Conservation (phyloP, 768 basidiomycete genomes). For the Mycena chlorophos region DNA sequence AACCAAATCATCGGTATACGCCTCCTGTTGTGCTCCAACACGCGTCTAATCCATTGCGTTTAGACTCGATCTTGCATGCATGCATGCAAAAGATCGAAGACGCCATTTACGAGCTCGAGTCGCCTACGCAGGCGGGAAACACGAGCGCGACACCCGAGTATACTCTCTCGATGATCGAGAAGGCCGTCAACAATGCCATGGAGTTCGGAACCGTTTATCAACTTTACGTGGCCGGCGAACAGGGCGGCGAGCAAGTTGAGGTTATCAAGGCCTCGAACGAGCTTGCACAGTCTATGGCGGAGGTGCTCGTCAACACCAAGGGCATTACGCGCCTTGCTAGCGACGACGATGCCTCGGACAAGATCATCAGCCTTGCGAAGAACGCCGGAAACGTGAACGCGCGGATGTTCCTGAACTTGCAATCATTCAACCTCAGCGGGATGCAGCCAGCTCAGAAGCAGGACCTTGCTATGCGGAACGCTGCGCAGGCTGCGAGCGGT, state of each 20-base stretch:
- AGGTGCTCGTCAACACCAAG: conserved; percentile 91
- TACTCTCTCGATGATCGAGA: conserved; percentile 97
- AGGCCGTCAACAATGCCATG: conserved; percentile 89
- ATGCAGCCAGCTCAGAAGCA: conserved; percentile 73
- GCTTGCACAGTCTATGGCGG: conserved; percentile 88
- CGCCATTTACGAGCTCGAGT: conserved; percentile 95
- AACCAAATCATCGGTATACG: conserved; percentile 88
- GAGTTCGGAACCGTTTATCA: conserved; percentile 96
- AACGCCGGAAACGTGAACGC: conserved; percentile 84
- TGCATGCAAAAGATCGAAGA: conserved; percentile 98
- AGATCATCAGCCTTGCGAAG: conserved; percentile 82
- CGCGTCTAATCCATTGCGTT: conserved; percentile 16
- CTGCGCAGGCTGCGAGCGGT: conserved; percentile 79
- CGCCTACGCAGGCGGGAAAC: conserved; percentile 92
- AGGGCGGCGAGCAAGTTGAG: conserved; percentile 92
- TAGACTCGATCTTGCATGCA: conserved; percentile 94
- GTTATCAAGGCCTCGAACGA: conserved; percentile 98
- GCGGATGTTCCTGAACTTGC: conserved; percentile 91
- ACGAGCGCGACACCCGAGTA: conserved; percentile 98
- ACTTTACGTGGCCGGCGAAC: conserved; percentile 81
- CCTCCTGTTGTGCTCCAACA: background rate
- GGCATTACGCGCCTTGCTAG: conserved; percentile 91
- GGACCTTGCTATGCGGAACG: conserved; percentile 87
- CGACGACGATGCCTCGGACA: conserved; percentile 91
- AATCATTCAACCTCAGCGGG: conserved; percentile 91